A percentile compares a stretch with the other conserved stretches of the same genome.
Evolutionary conservation across 352 stramenopile species (phyloP).

Genomic region (Phytophthora boehmeriae): DNA sequence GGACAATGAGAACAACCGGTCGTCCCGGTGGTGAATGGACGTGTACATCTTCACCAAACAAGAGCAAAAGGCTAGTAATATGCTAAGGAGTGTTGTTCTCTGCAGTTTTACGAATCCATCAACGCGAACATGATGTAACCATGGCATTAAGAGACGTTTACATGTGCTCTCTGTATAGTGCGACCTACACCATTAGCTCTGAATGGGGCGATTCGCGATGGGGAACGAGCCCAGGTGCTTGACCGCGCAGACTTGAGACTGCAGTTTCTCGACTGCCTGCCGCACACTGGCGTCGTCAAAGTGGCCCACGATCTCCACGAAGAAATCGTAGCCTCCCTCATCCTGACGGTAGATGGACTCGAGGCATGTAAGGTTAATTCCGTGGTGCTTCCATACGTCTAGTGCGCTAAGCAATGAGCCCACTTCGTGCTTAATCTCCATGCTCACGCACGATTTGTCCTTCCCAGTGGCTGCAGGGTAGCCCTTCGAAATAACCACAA

Average conservation of each 20-base stretch:
- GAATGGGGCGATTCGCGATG: slow-evolving; percentile 54
- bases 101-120: slow-evolving; percentile 5
- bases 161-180: slow-evolving; percentile 9
- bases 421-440: slow-evolving; percentile 89
- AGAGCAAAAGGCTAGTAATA: slow-evolving; percentile 8
- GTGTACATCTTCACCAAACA: not conserved
- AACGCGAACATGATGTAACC: no score
- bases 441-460: slow-evolving; percentile 86
- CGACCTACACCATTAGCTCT: slow-evolving; percentile 34
- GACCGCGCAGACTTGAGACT: slow-evolving; percentile 59
- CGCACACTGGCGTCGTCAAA: slow-evolving; percentile 72
- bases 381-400: slow-evolving; percentile 82
- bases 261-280: slow-evolving; percentile 57
- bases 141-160: slow-evolving; percentile 23
- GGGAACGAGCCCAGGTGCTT: slow-evolving; percentile 85
- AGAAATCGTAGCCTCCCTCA: slow-evolving; percentile 83
- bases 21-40: slow-evolving; percentile 31
- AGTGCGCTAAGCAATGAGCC: slow-evolving; percentile 80
- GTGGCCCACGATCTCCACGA: slow-evolving; percentile 83
- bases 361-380: slow-evolving; percentile 84
- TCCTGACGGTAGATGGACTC: slow-evolving; percentile 87
- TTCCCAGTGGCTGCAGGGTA: slow-evolving; percentile 68
- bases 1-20: slow-evolving; percentile 31
- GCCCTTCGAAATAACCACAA: slow-evolving; percentile 74
- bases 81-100: slow-evolving; percentile 3